Conservation (phyloP, 495 filamentous ascomycete species). For the Cenococcum geophilum region DNA sequence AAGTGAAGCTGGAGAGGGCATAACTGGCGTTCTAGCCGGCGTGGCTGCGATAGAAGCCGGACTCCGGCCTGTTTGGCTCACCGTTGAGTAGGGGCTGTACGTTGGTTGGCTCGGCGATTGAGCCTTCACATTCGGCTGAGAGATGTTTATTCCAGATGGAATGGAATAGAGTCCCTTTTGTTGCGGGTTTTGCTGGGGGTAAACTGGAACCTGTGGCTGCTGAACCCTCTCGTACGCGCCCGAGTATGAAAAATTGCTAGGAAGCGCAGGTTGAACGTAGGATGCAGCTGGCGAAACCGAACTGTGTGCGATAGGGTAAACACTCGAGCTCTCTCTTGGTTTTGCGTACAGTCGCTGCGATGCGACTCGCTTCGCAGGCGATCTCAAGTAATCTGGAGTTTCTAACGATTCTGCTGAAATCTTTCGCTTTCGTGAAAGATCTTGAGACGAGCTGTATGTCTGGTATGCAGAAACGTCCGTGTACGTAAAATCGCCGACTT, state of each 20-base stretch:
- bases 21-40: slow-evolving; percentile 37
- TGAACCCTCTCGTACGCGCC: slow-evolving; percentile 26
- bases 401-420: slow-evolving; percentile 46
- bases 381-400: slow-evolving; percentile 39
- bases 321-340: slow-evolving; percentile 36
- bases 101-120: slow-evolving; percentile 19
- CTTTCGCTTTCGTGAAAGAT: slow-evolving; percentile 49
- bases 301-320: slow-evolving; percentile 31
- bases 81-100: slow-evolving; percentile 39
- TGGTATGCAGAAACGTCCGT: slow-evolving; percentile 40
- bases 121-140: slow-evolving; percentile 27
- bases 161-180: slow-evolving; percentile 18
- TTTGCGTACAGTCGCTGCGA: slow-evolving; percentile 42
- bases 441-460: slow-evolving; percentile 30
- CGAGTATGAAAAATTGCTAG: slow-evolving; percentile 27
- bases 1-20: slow-evolving; percentile 42
- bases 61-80: slow-evolving; percentile 35
- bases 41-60: slow-evolving; percentile 37
- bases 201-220: slow-evolving; percentile 17
- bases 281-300: slow-evolving; percentile 30
- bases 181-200: slow-evolving; percentile 19
- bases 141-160: slow-evolving; percentile 16
- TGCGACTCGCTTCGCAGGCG: slow-evolving; percentile 45
- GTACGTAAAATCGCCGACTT: slow-evolving; percentile 76
- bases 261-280: slow-evolving; percentile 23